phyloP scores from a whole-genome alignment of 306 rosid genomes.

The Albizia julibrissin region DNA sequence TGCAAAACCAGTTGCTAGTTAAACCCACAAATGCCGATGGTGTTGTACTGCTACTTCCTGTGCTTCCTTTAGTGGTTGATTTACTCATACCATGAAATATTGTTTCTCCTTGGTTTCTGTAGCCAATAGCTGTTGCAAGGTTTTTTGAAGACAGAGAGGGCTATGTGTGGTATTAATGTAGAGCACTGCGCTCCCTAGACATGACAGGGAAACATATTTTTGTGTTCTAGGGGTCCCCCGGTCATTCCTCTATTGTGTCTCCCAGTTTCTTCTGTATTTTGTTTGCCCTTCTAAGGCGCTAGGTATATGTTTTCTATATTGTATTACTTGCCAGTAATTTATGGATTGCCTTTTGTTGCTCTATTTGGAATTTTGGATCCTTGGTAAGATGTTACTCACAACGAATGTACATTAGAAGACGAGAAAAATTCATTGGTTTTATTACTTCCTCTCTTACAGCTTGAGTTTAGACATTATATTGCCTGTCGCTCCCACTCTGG shows the following conservation, averaged over 20 bases:
- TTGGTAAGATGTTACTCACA: neutral
- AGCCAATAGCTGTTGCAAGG: conserved; percentile 42
- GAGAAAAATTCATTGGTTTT: neutral
- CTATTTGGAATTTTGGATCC: neutral
- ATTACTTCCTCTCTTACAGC: neutral
- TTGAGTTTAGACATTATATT: neutral
- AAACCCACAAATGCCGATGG: conserved; percentile 25
- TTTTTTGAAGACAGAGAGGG: conserved; percentile 41
- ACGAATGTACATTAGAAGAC: neutral
- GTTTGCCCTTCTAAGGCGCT: conserved; percentile 27
- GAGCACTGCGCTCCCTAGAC: conserved; percentile 40
- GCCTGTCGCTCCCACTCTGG: neutral
- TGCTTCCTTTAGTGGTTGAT: conserved; percentile 40
- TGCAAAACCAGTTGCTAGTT: conserved; percentile 77
- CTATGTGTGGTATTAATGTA: conserved; percentile 41
- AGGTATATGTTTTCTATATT: conserved; percentile 34
- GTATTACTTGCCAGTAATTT: conserved; percentile 40
- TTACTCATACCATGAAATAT: conserved; percentile 40
- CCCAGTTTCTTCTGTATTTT: conserved; percentile 46
- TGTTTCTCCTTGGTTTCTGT: conserved; percentile 29
- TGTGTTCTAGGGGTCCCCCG: conserved; percentile 32
- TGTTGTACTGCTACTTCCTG: conserved; percentile 29
- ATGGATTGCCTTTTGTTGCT: conserved; percentile 6
- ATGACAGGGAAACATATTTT: conserved; percentile 33
- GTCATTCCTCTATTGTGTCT: conserved; percentile 32